Base-by-base conservation (phyloP, 1,284 basidiomycete species). In the Fistulinella cinereoalba region DNA sequence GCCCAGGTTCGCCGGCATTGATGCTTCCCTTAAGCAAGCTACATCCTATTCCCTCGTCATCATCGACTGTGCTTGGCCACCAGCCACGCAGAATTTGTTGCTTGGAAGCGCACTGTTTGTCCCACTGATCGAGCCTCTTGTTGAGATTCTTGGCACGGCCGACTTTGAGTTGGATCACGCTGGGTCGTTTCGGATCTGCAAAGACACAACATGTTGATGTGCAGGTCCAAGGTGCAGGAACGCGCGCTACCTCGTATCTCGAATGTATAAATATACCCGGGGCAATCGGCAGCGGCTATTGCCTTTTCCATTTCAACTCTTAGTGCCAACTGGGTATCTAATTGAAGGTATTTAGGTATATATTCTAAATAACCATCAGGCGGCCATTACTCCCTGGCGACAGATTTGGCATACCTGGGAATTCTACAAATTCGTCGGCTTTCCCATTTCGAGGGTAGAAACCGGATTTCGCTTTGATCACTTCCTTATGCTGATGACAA, bases 211-310 rank as follows among this genome's bases (percentile, higher is more conserved):
- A 25, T 46, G 42, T 27, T 15, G 4, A 42, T 13, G 6, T 23
- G n/a, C n/a, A 8, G 15, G 41, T 37, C 22, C 18, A 23, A 16
- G 24, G 16, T 3, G 24, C 16, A 22, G 13, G 16, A 47, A n/a
- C n/a, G n/a, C n/a, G n/a, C 49, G 62, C 28, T 60, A 85, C 85
- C 82, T 60, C 79, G 74, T 48, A 90, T 84, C 64, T 89, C 83
- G 59, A 83, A 88, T 0, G 81, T 77, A 53, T 91, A 91, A 42
- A 91, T 89, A 55, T 86, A 89, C 0, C 88, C 88, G 3, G 72
- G 65, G 16, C 72, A 73, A 55, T 91, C 88, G 7, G 76, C 71
- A 2, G 57, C 40, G 1, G 85, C 80, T 2, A 69, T 69, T n/a
- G 76, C 60, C 50, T 81, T 84, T 59, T 81, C 79, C 85, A 91